Percentiles rank a stretch among this genome's conserved stretches.
Conservation (phyloP, 768 basidiomycete species). For the Gymnopilus dilepis region DNA sequence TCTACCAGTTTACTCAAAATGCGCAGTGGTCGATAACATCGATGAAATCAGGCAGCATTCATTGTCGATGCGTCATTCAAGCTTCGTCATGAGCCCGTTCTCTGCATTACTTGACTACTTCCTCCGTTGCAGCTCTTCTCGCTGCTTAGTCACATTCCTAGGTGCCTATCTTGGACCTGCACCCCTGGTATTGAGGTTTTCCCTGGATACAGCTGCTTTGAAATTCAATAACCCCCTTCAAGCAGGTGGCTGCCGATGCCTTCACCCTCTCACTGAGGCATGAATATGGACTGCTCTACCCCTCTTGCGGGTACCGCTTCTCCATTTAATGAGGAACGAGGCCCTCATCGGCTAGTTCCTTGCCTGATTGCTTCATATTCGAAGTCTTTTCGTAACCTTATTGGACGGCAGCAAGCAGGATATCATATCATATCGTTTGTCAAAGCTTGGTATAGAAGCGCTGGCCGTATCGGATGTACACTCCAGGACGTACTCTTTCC, state of each 20-base stretch:
- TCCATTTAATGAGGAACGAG: neutral
- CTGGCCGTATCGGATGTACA: neutral
- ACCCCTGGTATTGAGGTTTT: neutral
- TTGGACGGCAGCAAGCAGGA: conserved; percentile 7
- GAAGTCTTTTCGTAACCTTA: neutral
- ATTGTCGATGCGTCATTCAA: neutral
- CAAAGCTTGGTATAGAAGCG: neutral
- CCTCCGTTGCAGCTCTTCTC: neutral
- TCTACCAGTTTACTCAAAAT: too few species aligned
- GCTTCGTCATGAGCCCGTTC: neutral
- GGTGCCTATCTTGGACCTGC: neutral
- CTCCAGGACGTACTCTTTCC: neutral
- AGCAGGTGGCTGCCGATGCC: too few species aligned
- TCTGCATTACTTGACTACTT: neutral
- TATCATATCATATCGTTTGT: neutral
- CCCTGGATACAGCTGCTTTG: neutral
- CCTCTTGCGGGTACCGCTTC: neutral
- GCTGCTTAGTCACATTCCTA: neutral
- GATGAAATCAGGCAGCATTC: neutral
- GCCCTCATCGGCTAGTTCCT: neutral
- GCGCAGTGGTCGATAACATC: too few species aligned
- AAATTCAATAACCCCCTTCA: neutral
- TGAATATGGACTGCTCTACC: too few species aligned
- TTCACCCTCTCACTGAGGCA: too few species aligned
- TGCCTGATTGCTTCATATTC: neutral